A percentile compares a stretch with the other conserved stretches of the same genome.
These are phyloP conservation scores for Pythium chondricola DNA, from an alignment of 352 stramenopile species.

Conservation along the genomic window DNA sequence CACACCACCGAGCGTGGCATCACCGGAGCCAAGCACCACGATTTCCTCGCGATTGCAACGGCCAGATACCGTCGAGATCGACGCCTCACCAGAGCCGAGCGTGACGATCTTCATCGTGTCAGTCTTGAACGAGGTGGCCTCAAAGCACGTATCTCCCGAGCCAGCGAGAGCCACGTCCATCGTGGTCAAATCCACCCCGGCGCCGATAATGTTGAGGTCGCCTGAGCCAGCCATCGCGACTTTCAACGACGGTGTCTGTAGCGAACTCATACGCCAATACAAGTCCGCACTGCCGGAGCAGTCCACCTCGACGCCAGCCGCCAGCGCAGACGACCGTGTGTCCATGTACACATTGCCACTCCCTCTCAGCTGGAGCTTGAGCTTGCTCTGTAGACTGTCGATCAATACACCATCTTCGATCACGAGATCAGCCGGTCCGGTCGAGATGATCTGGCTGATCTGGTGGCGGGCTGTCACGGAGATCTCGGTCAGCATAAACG, in stretches of 20 bases:
- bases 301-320: background rate
- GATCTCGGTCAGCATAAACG: conserved; percentile 20
- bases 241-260: conserved; percentile 6
- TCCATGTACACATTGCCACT: conserved; percentile 16
- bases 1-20: conserved; percentile 6
- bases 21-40: conserved; percentile 8
- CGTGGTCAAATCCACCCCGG: background rate
- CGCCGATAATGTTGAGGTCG: conserved; percentile 4
- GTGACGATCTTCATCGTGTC: conserved; percentile 1
- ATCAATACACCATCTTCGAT: conserved; percentile 17
- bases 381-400: background rate
- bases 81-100: conserved; percentile 9
- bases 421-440: conserved; percentile 10
- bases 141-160: conserved; percentile 15
- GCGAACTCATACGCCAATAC: background rate
- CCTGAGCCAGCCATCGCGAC: conserved; percentile 9
- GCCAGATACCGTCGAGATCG: conserved; percentile 4
- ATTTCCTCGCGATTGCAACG: conserved; percentile 8
- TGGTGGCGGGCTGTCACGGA: conserved; percentile 1
- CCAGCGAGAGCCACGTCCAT: conserved; percentile 9
- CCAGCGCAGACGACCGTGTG: background rate
- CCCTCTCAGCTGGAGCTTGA: conserved; percentile 6
- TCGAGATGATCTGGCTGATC: conserved; percentile 4
- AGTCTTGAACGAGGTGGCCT: conserved; percentile 3
- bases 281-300: conserved; percentile 10